Base-by-base conservation (phyloP, 2,329 filamentous ascomycete species). In the Microdochium paspali region DNA sequence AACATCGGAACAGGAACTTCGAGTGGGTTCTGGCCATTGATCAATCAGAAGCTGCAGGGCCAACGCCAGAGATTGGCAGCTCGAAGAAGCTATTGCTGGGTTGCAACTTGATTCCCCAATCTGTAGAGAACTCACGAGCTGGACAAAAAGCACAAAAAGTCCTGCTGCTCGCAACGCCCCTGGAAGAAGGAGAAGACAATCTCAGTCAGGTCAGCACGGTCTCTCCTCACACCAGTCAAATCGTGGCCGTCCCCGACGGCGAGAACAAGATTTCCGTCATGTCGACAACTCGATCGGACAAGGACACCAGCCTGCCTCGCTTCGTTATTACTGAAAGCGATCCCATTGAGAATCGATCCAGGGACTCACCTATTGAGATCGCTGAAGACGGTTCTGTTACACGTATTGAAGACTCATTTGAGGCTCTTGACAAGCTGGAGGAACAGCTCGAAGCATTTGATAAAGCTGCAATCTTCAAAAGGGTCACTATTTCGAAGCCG, bases 391-490 rank as follows among this genome's bases (percentile, higher is more conserved):
- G 65, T 44, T 56, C 58, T 24, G 53, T 65, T 28, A 59, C 62
- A 24, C 73, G 77, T 18, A 83, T 84, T 45, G 80, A 84, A 57
- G 80, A 83, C 57, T 82, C 79, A 2, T 65, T 84, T 9, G 79
- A 81, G 58, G 79, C 78, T 51, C 66, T 84, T 20, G 80, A 84
- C 56, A 68, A 70, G 50, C 67, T 84, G 15, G 79, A 84, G 53
- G 80, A 84, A 26, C 70, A 81, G 45, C 67, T 83, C 10, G 79
- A 84, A 53, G 76, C 71, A 2, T 66, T 80, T 28, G 58, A 66
- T 45, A 49, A 57, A 30, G 58, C 57, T 35, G 57, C 61, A 25
- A 53, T 53, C 45, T 54, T 61, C 20, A 50, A 53, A 30, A 45
- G 54, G 44, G 51, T 58, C 10, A 40, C 54, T 4, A 49, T 57